phyloP scores from a whole-genome alignment of 2,329 filamentous ascomycete genomes.

The Botrytis tulipae region DNA sequence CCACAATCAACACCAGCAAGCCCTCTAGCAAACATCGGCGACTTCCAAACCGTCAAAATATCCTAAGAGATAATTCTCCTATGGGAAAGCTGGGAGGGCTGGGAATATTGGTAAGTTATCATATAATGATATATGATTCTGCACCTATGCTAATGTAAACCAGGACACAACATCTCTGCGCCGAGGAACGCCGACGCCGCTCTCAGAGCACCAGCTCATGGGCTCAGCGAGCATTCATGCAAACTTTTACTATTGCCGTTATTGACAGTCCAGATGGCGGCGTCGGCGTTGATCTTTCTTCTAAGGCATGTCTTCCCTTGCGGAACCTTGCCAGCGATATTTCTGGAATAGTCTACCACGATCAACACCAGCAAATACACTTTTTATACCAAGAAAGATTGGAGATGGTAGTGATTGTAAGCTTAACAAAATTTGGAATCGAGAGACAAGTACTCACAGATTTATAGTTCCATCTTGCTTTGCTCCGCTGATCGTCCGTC shows the following conservation, averaged over 20 bases:
- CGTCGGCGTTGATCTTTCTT: not conserved
- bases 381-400: not conserved
- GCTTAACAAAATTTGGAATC: rapidly evolving
- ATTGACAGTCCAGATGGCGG: not conserved
- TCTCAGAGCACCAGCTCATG: not conserved
- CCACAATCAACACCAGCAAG: not conserved
- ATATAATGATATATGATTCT: not conserved
- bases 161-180: not conserved
- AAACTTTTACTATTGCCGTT: not conserved
- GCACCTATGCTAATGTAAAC: not conserved
- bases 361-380: not conserved
- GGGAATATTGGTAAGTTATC: not conserved
- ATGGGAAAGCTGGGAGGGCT: rapidly evolving
- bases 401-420: not conserved
- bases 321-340: not conserved
- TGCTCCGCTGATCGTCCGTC: not conserved
- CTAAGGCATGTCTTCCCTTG: not conserved
- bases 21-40: not conserved
- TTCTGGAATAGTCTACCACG: not conserved
- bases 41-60: not conserved
- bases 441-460: not conserved
- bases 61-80: not conserved
- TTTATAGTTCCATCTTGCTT: not conserved
- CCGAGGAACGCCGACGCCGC: too few species aligned
- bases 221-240: not conserved